Percentiles rank a stretch among this genome's conserved stretches.
These are phyloP conservation scores for Coemansia sp. DNA, from an alignment of 192 early-diverging fungal species.

Conservation along the genomic window DNA sequence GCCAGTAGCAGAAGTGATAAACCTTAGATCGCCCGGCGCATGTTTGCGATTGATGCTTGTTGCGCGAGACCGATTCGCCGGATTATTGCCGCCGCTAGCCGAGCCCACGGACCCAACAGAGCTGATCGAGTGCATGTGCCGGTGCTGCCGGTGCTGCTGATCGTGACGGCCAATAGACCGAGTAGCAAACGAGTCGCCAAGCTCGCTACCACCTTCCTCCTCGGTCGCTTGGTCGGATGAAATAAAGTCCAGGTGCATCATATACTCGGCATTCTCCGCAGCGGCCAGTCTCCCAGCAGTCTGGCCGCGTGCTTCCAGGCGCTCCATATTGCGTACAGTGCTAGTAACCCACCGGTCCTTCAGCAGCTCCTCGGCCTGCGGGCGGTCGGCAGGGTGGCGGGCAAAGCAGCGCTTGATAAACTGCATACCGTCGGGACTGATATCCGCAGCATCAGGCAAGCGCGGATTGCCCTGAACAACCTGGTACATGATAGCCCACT, in stretches of 20 bases:
- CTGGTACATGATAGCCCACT: constrained; percentile 95
- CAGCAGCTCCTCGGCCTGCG: constrained; percentile 74
- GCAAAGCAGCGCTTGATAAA: constrained; percentile 83
- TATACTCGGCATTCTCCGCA: constrained; percentile 16
- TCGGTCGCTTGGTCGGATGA: background rate
- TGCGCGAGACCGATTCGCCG: constrained; percentile 37
- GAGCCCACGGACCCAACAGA: constrained; percentile 29
- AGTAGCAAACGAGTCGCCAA: background rate
- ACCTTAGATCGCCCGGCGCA: constrained; percentile 41
- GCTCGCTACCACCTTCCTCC: background rate
- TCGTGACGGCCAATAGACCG: background rate
- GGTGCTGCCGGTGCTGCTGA: background rate
- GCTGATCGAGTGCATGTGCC: constrained; percentile 22
- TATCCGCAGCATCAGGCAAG: constrained; percentile 69
- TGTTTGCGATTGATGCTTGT: constrained; percentile 41
- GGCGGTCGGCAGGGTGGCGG: constrained; percentile 68
- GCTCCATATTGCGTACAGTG: constrained; percentile 35
- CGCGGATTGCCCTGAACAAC: constrained; percentile 78
- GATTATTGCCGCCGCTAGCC: constrained; percentile 1
- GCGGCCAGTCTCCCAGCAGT: constrained; percentile 15
- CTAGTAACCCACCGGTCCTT: constrained; percentile 71
- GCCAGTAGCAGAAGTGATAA: constrained; percentile 16
- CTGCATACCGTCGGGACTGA: constrained; percentile 69
- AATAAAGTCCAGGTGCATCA: constrained; percentile 10
- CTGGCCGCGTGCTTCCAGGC: constrained; percentile 15